These are phyloP conservation scores for Podospora sp. DNA, from an alignment of 495 filamentous ascomycete species.

Conservation along the genomic window DNA sequence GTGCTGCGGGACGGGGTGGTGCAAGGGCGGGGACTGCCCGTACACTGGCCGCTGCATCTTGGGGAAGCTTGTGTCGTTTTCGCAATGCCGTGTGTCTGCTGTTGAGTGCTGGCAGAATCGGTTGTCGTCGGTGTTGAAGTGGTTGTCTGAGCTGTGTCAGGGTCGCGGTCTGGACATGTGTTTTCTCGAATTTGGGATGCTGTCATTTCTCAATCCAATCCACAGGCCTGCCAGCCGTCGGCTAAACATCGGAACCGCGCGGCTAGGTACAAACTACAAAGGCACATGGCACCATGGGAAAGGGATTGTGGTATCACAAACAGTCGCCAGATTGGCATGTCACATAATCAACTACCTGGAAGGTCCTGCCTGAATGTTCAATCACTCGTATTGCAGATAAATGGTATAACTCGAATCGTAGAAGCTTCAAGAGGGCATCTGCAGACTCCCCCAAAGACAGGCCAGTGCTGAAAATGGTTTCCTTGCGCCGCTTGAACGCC, in stretches of 20 bases:
- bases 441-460: no score
- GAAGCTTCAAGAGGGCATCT: no score
- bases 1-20: constrained; percentile 98
- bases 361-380: no score
- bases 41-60: constrained; percentile 84
- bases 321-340: no score
- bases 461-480: no score
- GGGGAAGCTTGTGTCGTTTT: neutral
- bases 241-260: constrained; percentile 28
- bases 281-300: neutral
- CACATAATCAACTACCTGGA: no score
- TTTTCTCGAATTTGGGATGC: constrained; percentile 38
- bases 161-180: constrained; percentile 40
- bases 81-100: neutral
- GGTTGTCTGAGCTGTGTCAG: neutral
- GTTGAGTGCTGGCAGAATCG: neutral
- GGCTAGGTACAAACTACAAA: neutral
- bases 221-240: constrained; percentile 15
- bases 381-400: no score
- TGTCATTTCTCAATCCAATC: constrained; percentile 30
- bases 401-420: no score
- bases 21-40: constrained; percentile 90
- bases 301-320: no score
- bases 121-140: neutral
- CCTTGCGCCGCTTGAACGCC: no score